Percentiles rank a stretch among this genome's conserved stretches.
phyloP scores from a whole-genome alignment of 768 basidiomycete species.

The Ramaria rubella region DNA sequence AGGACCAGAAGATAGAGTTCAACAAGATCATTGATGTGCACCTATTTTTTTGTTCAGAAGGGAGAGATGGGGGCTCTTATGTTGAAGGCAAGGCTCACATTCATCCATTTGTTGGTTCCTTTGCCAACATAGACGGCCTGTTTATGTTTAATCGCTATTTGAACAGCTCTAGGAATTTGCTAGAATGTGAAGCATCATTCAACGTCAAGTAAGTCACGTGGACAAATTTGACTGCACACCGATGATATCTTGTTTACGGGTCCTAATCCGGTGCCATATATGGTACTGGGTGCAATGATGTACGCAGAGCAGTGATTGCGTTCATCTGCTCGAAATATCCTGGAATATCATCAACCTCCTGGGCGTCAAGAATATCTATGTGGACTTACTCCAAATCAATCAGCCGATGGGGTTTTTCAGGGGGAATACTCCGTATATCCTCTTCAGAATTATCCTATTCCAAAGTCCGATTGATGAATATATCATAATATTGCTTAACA shows the following conservation, averaged over 20 bases:
- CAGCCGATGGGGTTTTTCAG: slow-evolving; percentile 18
- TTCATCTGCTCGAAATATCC: slow-evolving; percentile 17
- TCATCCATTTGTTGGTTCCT: slow-evolving; percentile 22
- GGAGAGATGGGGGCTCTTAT: too few relatives aligned
- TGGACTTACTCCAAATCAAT: slow-evolving; percentile 21
- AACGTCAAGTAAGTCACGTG: background rate
- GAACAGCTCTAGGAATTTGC: slow-evolving; percentile 18
- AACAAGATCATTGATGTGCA: slow-evolving; percentile 21
- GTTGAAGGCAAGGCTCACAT: background rate
- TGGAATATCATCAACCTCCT: slow-evolving; percentile 1
- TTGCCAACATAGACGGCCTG: slow-evolving; percentile 18
- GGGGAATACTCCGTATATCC: slow-evolving; percentile 18
- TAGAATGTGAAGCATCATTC: background rate
- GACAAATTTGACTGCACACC: background rate
- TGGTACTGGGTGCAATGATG: slow-evolving; percentile 23
- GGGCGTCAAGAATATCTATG: background rate
- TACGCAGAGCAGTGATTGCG: slow-evolving; percentile 15
- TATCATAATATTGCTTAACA: background rate
- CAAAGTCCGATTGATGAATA: background rate
- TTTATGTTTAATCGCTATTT: slow-evolving; percentile 12
- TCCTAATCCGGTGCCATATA: slow-evolving; percentile 20
- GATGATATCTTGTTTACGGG: slow-evolving; percentile 19
- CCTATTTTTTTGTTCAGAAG: too few relatives aligned
- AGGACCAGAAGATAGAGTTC: slow-evolving; percentile 21
- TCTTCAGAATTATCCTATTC: slow-evolving; percentile 19